A percentile compares a stretch with the other conserved stretches of the same genome.
These are phyloP conservation scores for Alternaria consortialis DNA, from an alignment of 2,329 filamentous ascomycete species.

Conservation along the genomic window DNA sequence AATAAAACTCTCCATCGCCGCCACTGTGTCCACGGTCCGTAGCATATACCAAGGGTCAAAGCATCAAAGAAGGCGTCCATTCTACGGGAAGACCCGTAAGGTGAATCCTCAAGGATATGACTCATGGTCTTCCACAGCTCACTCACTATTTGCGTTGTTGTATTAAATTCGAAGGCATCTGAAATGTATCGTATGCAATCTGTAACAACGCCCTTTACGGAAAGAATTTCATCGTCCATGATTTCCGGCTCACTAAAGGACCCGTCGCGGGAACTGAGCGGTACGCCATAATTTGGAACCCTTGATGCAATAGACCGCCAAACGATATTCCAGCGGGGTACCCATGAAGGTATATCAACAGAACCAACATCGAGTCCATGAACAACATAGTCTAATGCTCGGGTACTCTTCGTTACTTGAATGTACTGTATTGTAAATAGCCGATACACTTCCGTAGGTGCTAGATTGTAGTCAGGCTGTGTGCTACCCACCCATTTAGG, in stretches of 20 bases:
- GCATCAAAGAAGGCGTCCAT: neutral
- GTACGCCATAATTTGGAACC: too few relatives aligned
- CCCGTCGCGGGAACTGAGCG: neutral
- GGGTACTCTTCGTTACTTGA: neutral
- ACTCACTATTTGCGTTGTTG: neutral
- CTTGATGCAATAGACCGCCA: neutral
- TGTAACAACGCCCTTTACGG: neutral
- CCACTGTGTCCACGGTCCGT: neutral
- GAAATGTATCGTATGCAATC: neutral
- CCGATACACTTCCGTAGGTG: neutral
- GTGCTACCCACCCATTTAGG: fast-evolving
- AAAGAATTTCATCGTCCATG: neutral
- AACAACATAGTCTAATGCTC: neutral
- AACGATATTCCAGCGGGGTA: neutral
- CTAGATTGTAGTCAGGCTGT: neutral
- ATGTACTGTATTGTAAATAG: neutral
- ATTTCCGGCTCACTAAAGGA: neutral
- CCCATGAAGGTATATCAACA: neutral
- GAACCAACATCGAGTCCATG: neutral
- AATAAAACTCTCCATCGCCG: neutral
- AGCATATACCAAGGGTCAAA: neutral
- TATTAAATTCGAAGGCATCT: neutral
- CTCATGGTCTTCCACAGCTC: neutral
- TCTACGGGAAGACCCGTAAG: neutral
- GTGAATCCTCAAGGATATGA: neutral